phyloP scores from a whole-genome alignment of 2,329 filamentous ascomycete genomes.

The Zymoseptoria tritici region DNA sequence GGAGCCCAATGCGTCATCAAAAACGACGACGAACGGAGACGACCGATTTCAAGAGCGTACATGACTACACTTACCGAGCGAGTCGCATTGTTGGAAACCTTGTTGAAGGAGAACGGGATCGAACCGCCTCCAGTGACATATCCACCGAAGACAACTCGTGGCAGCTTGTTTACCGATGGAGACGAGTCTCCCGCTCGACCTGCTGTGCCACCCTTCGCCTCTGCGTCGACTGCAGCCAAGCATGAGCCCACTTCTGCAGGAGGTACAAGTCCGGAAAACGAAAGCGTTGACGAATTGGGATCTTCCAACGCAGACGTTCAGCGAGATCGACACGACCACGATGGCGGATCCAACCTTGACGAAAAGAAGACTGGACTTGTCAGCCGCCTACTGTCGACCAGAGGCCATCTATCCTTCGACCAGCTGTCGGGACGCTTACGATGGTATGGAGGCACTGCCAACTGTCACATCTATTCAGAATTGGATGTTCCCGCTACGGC shows the following conservation, averaged over 20 bases:
- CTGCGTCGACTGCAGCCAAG: neutral
- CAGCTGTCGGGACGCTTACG: slow-evolving; percentile 18
- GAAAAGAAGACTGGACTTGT: slow-evolving; percentile 20
- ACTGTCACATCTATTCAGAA: slow-evolving; percentile 21
- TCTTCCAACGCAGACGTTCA: slow-evolving; percentile 8
- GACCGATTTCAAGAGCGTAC: slow-evolving; percentile 21
- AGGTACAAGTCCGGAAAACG: slow-evolving; percentile 14
- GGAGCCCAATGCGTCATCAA: slow-evolving; percentile 21
- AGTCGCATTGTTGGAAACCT: slow-evolving; percentile 18
- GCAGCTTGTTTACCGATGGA: slow-evolving; percentile 14
- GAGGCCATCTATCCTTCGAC: slow-evolving; percentile 22
- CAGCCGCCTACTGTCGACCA: slow-evolving; percentile 18
- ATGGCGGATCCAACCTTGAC: slow-evolving; percentile 15
- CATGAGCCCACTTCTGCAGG: slow-evolving; percentile 4
- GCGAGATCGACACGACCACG: slow-evolving; percentile 9
- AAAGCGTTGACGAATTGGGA: slow-evolving; percentile 6
- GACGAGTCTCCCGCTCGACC: slow-evolving; percentile 15
- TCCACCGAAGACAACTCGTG: slow-evolving; percentile 21
- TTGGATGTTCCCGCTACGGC: slow-evolving; percentile 13
- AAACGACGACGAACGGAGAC: slow-evolving; percentile 21
- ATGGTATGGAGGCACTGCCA: slow-evolving; percentile 22
- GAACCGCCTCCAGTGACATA: slow-evolving; percentile 15
- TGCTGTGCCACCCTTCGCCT: neutral
- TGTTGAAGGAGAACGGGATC: slow-evolving; percentile 19
- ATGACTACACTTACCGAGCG: slow-evolving; percentile 21